Conservation (phyloP, 495 filamentous ascomycete species). For the Pyronema domesticum region DNA sequence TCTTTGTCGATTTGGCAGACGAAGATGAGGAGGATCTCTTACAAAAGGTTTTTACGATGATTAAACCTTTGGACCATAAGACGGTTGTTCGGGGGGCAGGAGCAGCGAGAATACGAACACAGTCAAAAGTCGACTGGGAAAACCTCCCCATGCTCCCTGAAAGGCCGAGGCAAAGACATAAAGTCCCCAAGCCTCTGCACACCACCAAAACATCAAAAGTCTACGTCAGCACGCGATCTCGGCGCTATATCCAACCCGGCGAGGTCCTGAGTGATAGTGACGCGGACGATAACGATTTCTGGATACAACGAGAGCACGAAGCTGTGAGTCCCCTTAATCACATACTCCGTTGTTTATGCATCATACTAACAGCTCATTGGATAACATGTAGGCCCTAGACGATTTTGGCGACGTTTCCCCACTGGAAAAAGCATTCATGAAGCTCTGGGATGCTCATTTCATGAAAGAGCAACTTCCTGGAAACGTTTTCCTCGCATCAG, state of each 20-base stretch:
- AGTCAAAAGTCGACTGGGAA: constrained; percentile 12
- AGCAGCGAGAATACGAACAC: constrained; percentile 17
- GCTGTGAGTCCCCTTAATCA: constrained; percentile 12
- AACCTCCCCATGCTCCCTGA: constrained; percentile 11
- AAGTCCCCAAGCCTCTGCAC: constrained; percentile 15
- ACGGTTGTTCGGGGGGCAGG: constrained; percentile 23
- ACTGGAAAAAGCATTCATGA: constrained; percentile 21
- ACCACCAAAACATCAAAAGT: constrained; percentile 10
- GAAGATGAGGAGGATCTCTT: neutral
- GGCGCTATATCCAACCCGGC: constrained; percentile 19
- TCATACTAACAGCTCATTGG: neutral
- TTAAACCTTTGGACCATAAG: constrained; percentile 8
- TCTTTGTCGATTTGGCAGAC: constrained; percentile 19
- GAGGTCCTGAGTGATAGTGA: constrained; percentile 24
- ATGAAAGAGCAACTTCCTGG: too few relatives aligned
- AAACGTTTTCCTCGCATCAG: too few relatives aligned
- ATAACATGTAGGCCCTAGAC: constrained; percentile 16
- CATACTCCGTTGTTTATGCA: neutral
- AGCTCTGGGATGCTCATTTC: constrained; percentile 20
- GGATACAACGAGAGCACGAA: constrained; percentile 22
- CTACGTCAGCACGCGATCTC: constrained; percentile 20
- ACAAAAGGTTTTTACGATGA: too few relatives aligned
- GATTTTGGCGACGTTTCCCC: constrained; percentile 22
- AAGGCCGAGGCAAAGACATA: constrained; percentile 12
- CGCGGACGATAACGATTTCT: constrained; percentile 23